Base-by-base conservation (phyloP, 2,329 filamentous ascomycete genomes). In the Ploettnerulaceae sp. region DNA sequence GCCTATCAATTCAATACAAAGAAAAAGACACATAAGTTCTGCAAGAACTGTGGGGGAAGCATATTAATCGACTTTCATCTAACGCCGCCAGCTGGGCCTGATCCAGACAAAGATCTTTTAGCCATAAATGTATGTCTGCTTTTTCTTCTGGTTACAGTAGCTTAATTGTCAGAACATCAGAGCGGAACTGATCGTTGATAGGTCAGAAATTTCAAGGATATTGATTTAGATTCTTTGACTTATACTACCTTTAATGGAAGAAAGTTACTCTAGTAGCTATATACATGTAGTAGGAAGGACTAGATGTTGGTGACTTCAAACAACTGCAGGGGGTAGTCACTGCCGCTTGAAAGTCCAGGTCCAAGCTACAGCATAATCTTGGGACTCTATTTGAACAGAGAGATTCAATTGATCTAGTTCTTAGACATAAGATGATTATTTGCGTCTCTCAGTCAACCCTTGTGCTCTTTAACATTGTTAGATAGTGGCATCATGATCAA, bases 181-280 rank as follows among this genome's bases (percentile, higher is more conserved):
- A 18, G 29, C 31, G 37, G 21, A 49, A 7, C 2, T 28, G 20
- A 26, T 37, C 7, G 9, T 5, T 2, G 17, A 20, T 25, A 58
- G 56, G 49, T 57, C n/a, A 49, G 57, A 18, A 45, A 40, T 35
- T 58, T 56, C 34, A 51, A 49, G 2, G 40, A 51, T 12, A 48
- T 60, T 15, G 50, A 60, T 52, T 40, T 58, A 8, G 47, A 56
- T 20, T 4, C 28, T 4, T 20, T 58, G 46, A 40, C 38, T 2
- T 60, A 60, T 40, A 57, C 48, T 2, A 35, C 32, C 32, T 52
- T 53, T 22, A 53, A 58, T 35, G 56, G 57, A 11, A 55, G 48
- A 35, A 57, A 45, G 3, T 31, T 43, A 31, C n/a, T 45, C 4
- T 38, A 32, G 29, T n/a, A n/a, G n/a, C n/a, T n/a, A 32, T 7